A percentile compares a stretch with the other conserved stretches of the same genome.
phyloP scores from a whole-genome alignment of 148 eudicot genomes.

The Spergularia marina region DNA sequence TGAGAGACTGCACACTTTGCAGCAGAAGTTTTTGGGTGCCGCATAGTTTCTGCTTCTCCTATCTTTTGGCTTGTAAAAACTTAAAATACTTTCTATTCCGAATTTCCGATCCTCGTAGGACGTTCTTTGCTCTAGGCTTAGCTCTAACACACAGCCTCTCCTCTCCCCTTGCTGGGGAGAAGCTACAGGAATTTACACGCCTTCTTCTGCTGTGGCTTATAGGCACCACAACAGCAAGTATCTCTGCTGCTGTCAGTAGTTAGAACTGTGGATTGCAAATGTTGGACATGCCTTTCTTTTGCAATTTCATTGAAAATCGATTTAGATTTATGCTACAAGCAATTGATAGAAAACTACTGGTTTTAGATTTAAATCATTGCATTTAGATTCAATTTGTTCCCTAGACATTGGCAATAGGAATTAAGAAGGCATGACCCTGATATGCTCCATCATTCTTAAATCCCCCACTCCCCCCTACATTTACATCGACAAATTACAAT shows the following conservation, averaged over 20 bases:
- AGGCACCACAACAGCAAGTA: background rate
- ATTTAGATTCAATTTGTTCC: too few species aligned
- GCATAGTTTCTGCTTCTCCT: conserved; percentile 11
- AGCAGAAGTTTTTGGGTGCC: conserved; percentile 16
- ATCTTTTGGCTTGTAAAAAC: conserved; percentile 24
- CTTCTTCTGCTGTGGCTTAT: background rate
- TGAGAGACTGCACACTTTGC: background rate
- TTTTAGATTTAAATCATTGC: too few species aligned
- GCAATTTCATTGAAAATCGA: background rate
- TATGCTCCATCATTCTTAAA: too few species aligned
- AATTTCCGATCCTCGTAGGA: background rate
- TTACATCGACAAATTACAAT: too few species aligned
- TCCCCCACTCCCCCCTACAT: too few species aligned
- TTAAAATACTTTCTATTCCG: background rate
- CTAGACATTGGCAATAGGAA: too few species aligned
- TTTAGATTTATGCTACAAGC: background rate
- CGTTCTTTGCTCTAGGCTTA: background rate
- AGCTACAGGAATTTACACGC: conserved; percentile 4
- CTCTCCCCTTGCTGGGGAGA: conserved; percentile 1
- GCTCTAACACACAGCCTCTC: background rate
- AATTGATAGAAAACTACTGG: background rate
- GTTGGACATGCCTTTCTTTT: background rate
- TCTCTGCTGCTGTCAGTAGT: background rate
- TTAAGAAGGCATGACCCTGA: too few species aligned
- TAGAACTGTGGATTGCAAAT: background rate